phyloP scores from a whole-genome alignment of 257 asterid species.

The Nicotiana benthamiana region DNA sequence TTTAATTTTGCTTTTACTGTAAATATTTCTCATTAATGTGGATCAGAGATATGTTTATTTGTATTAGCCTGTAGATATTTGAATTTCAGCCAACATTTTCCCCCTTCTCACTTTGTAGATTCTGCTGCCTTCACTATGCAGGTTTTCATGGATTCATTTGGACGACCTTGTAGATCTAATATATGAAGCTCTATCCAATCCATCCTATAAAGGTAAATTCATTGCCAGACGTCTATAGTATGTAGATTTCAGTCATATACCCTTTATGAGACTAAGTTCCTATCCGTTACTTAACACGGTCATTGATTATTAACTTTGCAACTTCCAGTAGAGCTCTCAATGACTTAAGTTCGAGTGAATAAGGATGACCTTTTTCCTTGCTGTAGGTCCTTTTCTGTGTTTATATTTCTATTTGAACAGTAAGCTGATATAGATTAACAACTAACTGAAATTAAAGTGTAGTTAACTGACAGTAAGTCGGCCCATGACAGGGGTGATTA shows the following conservation, averaged over 20 bases:
- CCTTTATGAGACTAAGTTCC: not conserved
- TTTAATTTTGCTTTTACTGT: not conserved
- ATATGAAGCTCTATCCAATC: slow-evolving; percentile 72
- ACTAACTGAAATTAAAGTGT: not conserved
- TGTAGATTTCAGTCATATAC: not conserved
- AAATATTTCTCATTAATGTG: not conserved
- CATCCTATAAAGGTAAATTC: slow-evolving; percentile 58
- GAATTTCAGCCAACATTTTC: not conserved
- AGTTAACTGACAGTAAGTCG: not conserved
- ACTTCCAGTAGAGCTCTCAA: not conserved
- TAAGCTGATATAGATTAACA: not conserved
- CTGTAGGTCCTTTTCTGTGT: not conserved
- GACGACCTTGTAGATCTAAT: slow-evolving; percentile 77
- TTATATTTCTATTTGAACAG: not conserved
- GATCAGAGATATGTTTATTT: not conserved
- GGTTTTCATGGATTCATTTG: slow-evolving; percentile 98
- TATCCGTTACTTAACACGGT: too few relatives aligned
- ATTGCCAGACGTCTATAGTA: not conserved
- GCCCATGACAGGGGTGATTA: slow-evolving; percentile 53
- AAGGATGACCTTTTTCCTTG: not conserved
- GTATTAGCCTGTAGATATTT: not conserved
- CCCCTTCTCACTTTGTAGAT: not conserved
- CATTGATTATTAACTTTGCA: not conserved
- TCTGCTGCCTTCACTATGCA: slow-evolving; percentile 15
- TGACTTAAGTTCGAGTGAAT: not conserved